These are phyloP conservation scores for Emergomyces pasteurianus DNA, from an alignment of 2,329 filamentous ascomycete genomes.

Conservation along the genomic window DNA sequence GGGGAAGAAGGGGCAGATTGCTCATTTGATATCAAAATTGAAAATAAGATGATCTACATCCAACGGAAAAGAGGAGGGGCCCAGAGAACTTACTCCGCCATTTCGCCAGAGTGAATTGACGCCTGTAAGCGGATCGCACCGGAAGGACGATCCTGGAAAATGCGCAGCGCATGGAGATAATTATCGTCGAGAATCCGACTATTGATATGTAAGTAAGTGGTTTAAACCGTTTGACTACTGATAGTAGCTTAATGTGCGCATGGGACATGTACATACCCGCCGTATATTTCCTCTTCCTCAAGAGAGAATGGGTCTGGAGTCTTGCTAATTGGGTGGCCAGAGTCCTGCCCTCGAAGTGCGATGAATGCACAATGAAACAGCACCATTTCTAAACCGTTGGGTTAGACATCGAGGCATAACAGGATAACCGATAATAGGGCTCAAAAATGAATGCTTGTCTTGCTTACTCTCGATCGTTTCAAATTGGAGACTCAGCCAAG, in stretches of 20 bases:
- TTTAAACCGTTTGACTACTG: neutral
- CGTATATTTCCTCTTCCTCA: conserved; percentile 37
- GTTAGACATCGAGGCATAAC: neutral
- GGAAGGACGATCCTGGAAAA: conserved; percentile 41
- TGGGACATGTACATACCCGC: conserved; percentile 29
- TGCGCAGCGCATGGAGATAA: conserved; percentile 42
- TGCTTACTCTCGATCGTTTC: conserved; percentile 41
- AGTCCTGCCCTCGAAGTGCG: conserved; percentile 47
- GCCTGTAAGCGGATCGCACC: conserved; percentile 45
- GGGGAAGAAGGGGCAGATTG: neutral
- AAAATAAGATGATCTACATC: neutral
- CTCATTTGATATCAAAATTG: neutral
- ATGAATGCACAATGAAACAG: conserved; percentile 46
- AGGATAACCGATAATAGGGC: neutral
- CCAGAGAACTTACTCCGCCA: conserved; percentile 32
- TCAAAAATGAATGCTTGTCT: neutral
- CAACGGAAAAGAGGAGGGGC: neutral
- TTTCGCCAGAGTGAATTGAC: conserved; percentile 41
- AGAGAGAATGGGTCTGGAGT: conserved; percentile 41
- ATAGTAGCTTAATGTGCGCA: neutral
- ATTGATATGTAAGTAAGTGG: conserved; percentile 8
- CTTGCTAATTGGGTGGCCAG: conserved; percentile 23
- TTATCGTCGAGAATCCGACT: conserved; percentile 42
- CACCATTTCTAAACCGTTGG: conserved; percentile 36
- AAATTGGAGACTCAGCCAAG: conserved; percentile 46